phyloP scores from a whole-genome alignment of 208 protist species.

The Trypanosoma melophagium region DNA sequence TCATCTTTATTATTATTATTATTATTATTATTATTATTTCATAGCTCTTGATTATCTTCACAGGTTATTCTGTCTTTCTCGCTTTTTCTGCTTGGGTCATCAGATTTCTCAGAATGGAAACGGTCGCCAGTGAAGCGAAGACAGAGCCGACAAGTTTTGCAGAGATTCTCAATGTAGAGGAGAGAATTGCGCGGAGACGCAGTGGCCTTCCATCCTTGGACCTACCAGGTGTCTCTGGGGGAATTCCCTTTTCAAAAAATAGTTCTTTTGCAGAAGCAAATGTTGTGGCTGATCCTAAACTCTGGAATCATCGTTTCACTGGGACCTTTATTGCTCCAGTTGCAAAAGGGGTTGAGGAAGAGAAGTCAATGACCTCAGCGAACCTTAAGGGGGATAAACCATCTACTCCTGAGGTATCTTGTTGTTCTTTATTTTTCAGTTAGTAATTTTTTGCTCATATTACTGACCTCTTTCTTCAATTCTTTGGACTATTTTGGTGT shows the following conservation, averaged over 20 bases:
- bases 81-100: constrained; percentile 6
- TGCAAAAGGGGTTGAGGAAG: not conserved
- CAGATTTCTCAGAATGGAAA: constrained; percentile 1
- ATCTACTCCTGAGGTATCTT: constrained; percentile 25
- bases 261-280: constrained; percentile 24
- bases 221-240: constrained; percentile 12
- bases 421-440: constrained; percentile 28
- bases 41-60: not conserved
- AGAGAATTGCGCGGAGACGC: constrained; percentile 18
- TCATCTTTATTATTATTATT: constrained; percentile 15
- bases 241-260: constrained; percentile 25
- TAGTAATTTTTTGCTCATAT: not conserved
- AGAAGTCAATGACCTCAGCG: not conserved
- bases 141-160: not conserved
- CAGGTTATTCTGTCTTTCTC: constrained; percentile 4
- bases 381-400: constrained; percentile 6
- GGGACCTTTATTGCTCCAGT: constrained; percentile 5
- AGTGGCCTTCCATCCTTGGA: constrained; percentile 10
- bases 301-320: constrained; percentile 23
- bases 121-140: not conserved
- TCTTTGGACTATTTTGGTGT: not conserved
- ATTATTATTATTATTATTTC: constrained; percentile 2
- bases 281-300: constrained; percentile 8
- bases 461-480: constrained; percentile 19
- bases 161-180: constrained; percentile 5